These are phyloP conservation scores for Leishmania martiniquensis DNA, from an alignment of 208 protist species.

Conservation along the genomic window DNA sequence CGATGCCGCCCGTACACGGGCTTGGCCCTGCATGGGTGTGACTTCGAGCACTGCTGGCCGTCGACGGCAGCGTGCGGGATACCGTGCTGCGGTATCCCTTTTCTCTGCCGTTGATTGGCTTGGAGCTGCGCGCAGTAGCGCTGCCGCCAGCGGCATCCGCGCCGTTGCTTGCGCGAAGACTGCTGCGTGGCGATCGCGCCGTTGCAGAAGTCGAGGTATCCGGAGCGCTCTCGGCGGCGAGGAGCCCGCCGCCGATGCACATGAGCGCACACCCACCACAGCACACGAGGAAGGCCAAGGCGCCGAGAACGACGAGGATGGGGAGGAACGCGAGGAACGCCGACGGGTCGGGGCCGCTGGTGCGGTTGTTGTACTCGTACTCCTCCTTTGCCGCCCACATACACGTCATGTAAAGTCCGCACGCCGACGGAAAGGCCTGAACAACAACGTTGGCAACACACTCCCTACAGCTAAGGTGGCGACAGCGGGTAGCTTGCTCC, in stretches of 20 bases:
- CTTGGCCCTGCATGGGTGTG: background rate
- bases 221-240: background rate
- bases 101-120: slow-evolving; percentile 3
- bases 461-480: slow-evolving; percentile 4
- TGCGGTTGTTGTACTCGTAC: slow-evolving; percentile 41
- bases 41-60: background rate
- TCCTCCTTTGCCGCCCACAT: slow-evolving; percentile 63
- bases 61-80: slow-evolving; percentile 8
- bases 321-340: slow-evolving; percentile 47
- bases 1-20: background rate
- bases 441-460: slow-evolving; percentile 24
- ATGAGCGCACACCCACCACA: slow-evolving; percentile 24
- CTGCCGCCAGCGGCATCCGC: background rate
- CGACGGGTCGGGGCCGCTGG: slow-evolving; percentile 36
- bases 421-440: slow-evolving; percentile 19
- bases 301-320: slow-evolving; percentile 33
- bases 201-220: background rate
- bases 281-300: slow-evolving; percentile 29
- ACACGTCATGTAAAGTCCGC: slow-evolving; percentile 52
- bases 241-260: slow-evolving; percentile 11
- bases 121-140: background rate
- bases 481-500: background rate
- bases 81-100: slow-evolving; percentile 18
- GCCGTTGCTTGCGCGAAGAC: background rate
- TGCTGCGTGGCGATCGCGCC: background rate